Evolutionary conservation across 208 protist species (phyloP).

Genomic region (Leishmania amazonensis): DNA sequence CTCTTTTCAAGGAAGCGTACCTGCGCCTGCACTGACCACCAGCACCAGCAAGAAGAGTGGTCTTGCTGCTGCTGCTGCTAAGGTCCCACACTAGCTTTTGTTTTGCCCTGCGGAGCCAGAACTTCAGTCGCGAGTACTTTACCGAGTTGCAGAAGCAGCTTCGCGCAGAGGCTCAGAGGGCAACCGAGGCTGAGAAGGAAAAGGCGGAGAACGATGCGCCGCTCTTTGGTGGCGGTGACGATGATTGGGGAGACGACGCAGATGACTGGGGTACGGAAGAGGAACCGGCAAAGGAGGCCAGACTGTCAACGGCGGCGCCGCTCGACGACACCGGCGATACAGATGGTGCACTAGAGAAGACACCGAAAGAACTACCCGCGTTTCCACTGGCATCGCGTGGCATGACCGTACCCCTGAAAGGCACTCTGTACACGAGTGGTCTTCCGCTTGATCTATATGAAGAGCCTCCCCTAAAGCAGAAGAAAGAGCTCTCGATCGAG

Average conservation of each 20-base stretch:
- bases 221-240: conserved; percentile 57
- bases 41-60: conserved; percentile 27
- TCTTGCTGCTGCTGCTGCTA: conserved; percentile 15
- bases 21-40: neutral
- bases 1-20: conserved; percentile 2
- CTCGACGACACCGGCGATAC: neutral
- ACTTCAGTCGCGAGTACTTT: conserved; percentile 76
- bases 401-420: conserved; percentile 37
- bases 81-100: conserved; percentile 53
- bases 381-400: conserved; percentile 40
- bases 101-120: conserved; percentile 80
- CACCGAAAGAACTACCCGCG: conserved; percentile 11
- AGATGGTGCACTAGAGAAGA: neutral
- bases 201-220: conserved; percentile 20
- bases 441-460: conserved; percentile 72
- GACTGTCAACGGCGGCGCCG: neutral
- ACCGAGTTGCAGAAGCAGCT: conserved; percentile 24
- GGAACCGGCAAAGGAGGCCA: neutral
- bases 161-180: conserved; percentile 9
- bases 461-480: conserved; percentile 40
- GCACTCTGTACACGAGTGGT: conserved; percentile 50
- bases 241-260: conserved; percentile 47
- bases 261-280: conserved; percentile 8
- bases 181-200: conserved; percentile 1
- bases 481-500: conserved; percentile 39